These are phyloP conservation scores for Pythium chondricola DNA, from an alignment of 352 stramenopile species.

Conservation along the genomic window DNA sequence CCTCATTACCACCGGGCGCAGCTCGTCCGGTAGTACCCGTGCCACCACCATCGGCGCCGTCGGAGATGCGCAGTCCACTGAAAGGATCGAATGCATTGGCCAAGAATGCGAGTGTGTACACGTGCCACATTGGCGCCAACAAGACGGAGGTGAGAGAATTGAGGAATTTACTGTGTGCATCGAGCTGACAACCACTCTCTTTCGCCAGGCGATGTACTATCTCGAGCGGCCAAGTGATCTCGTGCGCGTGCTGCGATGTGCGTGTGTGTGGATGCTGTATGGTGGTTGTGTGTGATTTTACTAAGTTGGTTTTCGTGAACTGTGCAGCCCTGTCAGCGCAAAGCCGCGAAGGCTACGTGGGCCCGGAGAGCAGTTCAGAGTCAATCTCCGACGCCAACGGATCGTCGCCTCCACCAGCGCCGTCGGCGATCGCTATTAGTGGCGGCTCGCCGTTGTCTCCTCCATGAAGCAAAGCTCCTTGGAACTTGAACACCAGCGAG, in stretches of 20 bases:
- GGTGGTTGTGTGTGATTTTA: neutral
- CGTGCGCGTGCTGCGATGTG: slow-evolving; percentile 49
- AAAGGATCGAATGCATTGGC: slow-evolving; percentile 30
- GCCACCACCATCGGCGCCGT: neutral
- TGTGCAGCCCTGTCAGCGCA: slow-evolving; percentile 42
- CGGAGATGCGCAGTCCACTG: slow-evolving; percentile 11
- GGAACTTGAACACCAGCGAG: too few relatives aligned
- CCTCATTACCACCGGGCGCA: slow-evolving; percentile 5
- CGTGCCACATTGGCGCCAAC: slow-evolving; percentile 63
- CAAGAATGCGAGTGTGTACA: slow-evolving; percentile 55
- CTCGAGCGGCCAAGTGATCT: slow-evolving; percentile 56
- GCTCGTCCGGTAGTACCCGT: slow-evolving; percentile 5
- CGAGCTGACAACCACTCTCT: too few relatives aligned
- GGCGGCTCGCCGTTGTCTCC: too few relatives aligned
- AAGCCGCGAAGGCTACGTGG: slow-evolving; percentile 40
- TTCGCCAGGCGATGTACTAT: slow-evolving; percentile 59
- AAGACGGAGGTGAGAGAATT: slow-evolving; percentile 48
- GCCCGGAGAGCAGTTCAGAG: neutral
- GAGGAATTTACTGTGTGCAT: neutral
- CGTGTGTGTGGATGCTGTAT: slow-evolving; percentile 8
- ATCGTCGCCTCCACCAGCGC: neutral
- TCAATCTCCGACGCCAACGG: neutral
- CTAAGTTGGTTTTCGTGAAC: neutral
- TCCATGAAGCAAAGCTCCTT: too few relatives aligned
- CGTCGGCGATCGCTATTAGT: too few relatives aligned